Percentiles rank a stretch among this genome's conserved stretches.
Evolutionary conservation across 768 basidiomycete species (phyloP).

Genomic region (Leccinum subgranulosum): DNA sequence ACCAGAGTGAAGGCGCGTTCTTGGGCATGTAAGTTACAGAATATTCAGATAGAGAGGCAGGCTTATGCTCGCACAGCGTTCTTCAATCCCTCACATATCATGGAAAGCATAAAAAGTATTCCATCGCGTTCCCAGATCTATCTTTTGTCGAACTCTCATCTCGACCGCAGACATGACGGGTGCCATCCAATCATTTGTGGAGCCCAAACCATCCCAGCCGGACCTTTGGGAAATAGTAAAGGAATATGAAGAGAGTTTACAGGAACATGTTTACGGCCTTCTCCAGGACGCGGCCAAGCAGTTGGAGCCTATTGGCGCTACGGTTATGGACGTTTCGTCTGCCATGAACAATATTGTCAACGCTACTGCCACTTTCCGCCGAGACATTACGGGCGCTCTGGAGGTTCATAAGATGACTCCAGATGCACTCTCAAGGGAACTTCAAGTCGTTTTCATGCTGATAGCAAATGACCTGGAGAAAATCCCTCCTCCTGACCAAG

Average conservation of each 20-base stretch:
- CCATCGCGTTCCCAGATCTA: background rate
- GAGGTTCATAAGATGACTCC: conserved; percentile 4
- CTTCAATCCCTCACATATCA: background rate
- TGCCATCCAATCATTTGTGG: background rate
- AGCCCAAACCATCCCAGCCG: background rate
- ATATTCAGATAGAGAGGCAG: background rate
- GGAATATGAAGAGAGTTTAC: conserved; percentile 1
- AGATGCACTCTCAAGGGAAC: conserved; percentile 6
- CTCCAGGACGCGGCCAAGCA: background rate
- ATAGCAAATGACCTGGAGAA: conserved; percentile 1
- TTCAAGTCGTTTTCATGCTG: conserved; percentile 5
- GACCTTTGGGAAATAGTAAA: conserved; percentile 13
- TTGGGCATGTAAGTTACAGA: background rate
- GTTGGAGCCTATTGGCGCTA: conserved; percentile 5
- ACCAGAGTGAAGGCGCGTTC: background rate
- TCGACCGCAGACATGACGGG: background rate
- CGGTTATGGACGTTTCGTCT: conserved; percentile 3
- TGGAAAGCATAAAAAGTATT: background rate
- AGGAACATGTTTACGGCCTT: conserved; percentile 2
- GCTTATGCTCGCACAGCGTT: background rate
- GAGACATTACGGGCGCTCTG: conserved; percentile 3
- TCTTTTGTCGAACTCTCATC: background rate
- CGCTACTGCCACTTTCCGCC: conserved; percentile 13
- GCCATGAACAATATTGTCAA: conserved; percentile 4
- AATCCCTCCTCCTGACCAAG: background rate